These are phyloP conservation scores for Acorus gramineus DNA, from an alignment of 106 monocot species.

Conservation along the genomic window DNA sequence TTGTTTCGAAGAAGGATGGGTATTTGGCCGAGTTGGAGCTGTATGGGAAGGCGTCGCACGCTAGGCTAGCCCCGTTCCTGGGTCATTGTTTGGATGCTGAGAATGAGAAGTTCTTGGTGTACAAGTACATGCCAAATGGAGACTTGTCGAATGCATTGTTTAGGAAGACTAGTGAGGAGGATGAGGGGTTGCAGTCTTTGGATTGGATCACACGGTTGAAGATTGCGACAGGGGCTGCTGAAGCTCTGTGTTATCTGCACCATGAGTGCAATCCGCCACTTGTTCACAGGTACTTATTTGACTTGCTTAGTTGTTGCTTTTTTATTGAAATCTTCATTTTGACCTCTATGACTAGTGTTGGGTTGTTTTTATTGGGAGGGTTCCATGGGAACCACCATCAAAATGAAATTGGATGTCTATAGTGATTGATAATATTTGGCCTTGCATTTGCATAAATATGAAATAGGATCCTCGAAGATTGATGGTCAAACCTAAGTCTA, in stretches of 20 bases:
- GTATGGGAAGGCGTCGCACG: slow-evolving; percentile 45
- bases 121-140: slow-evolving; percentile 58
- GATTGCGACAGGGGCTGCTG: slow-evolving; percentile 76
- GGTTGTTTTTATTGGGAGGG: too few relatives aligned
- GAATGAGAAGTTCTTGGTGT: slow-evolving; percentile 74
- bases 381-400: too few relatives aligned
- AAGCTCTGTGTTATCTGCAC: slow-evolving; percentile 72
- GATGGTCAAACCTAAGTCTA: too few relatives aligned
- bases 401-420: too few relatives aligned
- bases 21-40: slow-evolving; percentile 66
- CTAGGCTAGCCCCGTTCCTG: slow-evolving; percentile 55
- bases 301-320: too few relatives aligned
- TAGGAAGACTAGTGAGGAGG: slow-evolving; percentile 37
- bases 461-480: too few relatives aligned
- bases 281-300: slow-evolving; percentile 59
- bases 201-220: slow-evolving; percentile 92
- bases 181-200: slow-evolving; percentile 63
- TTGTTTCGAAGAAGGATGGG: slow-evolving; percentile 31
- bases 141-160: slow-evolving; percentile 57
- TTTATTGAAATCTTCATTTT: too few relatives aligned
- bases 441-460: too few relatives aligned
- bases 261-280: slow-evolving; percentile 64
- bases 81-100: slow-evolving; percentile 71
- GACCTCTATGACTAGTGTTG: too few relatives aligned
- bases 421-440: too few relatives aligned